Base-by-base conservation (phyloP, 1,284 basidiomycete species). In the Coniophora puteana region DNA sequence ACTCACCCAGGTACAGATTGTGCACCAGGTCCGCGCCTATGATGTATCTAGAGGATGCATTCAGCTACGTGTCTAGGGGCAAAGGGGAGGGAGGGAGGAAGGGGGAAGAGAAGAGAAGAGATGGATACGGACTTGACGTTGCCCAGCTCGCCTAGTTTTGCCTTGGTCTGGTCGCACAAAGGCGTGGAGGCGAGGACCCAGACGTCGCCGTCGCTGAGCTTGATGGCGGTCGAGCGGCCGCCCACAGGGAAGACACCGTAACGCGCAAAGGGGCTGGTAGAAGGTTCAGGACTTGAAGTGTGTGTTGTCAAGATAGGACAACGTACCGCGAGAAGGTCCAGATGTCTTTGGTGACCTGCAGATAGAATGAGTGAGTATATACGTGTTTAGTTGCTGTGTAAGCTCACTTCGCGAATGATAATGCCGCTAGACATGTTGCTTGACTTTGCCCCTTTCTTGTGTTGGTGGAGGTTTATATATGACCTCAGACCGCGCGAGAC, bases 141-240 rank as follows among this genome's bases (percentile, higher is more conserved):
- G 0, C 92, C 91, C 5, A 96, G 67, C 37, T 80, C 72, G 38
- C 83, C 73, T 21, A 95, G 61, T 45, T 80, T 87, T 2, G 68
- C 54, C 58, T 83, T 85, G 2, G 89, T 94, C 26, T 82, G 82
- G 5, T 73, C 65, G 35, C 83, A 80, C 40, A 92, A 66, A 1
- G 89, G 87, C 3, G 90, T 90, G 2, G 89, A 93, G 1, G 90
- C 92, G 23, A 95, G 71, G 1, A 96, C 70, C 80, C 91, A 94
- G 18, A 96, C 79, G 4, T 78, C 81, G 14, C 83, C 81, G 41
- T 76, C 72, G 35, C 65, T 66, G 42, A 96, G 67, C 62, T 76
- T 82, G 57, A 96, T 72, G 1, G 92, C 93, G 0, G 89, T 95
- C 1, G 87, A 86, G 32, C 91, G 69, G 17, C 89, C 89, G 1